Conservation (phyloP, 2,329 filamentous ascomycete species). For the Aspergillus caelatus region DNA sequence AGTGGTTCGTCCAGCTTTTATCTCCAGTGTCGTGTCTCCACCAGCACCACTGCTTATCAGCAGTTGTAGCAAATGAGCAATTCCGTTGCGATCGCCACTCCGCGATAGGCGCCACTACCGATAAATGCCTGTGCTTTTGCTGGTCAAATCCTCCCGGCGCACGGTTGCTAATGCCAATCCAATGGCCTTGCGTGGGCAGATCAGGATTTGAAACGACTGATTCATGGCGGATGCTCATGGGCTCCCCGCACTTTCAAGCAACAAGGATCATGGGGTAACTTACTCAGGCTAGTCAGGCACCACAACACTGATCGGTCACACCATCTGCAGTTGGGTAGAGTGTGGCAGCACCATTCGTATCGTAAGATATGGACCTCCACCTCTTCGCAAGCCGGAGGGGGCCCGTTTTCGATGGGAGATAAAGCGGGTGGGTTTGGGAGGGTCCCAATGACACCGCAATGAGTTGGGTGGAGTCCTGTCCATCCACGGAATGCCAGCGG, state of each 20-base stretch:
- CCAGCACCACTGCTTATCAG: conserved; percentile 45
- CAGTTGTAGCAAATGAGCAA: conserved; percentile 10
- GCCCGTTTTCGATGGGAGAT: background rate
- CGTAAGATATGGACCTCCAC: background rate
- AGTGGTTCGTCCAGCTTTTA: conserved; percentile 25
- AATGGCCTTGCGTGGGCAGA: conserved; percentile 3
- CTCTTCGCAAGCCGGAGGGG: background rate
- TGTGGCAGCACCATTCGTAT: background rate
- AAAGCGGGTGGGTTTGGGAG: background rate
- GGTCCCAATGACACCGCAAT: background rate
- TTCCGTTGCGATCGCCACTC: conserved; percentile 20
- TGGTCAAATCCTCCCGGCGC: conserved; percentile 9
- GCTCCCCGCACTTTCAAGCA: background rate
- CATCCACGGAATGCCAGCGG: background rate
- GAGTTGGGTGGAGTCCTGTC: background rate
- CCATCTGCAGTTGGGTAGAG: background rate
- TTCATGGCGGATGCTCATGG: background rate
- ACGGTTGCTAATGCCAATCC: conserved; percentile 14
- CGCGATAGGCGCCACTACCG: conserved; percentile 33
- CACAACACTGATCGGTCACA: background rate
- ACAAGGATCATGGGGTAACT: background rate
- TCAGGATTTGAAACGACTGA: background rate
- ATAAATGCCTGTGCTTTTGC: conserved; percentile 8
- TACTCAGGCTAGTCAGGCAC: conserved; percentile 4
- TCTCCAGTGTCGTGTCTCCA: conserved; percentile 24